These are phyloP conservation scores for Alternaria ethzedia DNA, from an alignment of 2,329 filamentous ascomycete species.

Conservation along the genomic window DNA sequence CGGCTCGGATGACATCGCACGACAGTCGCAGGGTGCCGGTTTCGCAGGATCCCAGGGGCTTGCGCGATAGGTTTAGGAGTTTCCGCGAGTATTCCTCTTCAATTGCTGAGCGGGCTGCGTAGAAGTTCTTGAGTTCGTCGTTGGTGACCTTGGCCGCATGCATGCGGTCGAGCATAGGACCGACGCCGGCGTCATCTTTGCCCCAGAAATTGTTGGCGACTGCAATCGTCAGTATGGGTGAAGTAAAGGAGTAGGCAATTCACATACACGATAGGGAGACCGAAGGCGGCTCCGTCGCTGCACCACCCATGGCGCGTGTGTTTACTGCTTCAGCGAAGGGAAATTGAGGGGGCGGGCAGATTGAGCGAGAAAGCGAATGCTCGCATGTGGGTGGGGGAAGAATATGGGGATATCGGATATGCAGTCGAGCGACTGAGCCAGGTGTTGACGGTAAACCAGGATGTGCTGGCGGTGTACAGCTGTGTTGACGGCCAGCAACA, in stretches of 20 bases:
- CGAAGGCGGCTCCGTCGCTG: conserved; percentile 65
- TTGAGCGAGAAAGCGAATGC: conserved; percentile 21
- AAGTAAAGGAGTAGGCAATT: not conserved
- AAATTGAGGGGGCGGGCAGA: conserved; percentile 12
- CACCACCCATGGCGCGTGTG: conserved; percentile 63
- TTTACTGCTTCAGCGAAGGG: conserved; percentile 33
- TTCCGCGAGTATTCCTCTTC: conserved; percentile 97
- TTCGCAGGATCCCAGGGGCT: conserved; percentile 87
- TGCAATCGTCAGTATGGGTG: conserved; percentile 51
- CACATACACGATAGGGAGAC: conserved; percentile 67
- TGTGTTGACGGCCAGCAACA: conserved; percentile 28
- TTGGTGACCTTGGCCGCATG: conserved; percentile 85
- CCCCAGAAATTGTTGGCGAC: conserved; percentile 99
- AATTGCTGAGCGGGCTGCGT: conserved; percentile 85
- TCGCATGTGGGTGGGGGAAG: conserved; percentile 21
- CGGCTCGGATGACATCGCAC: conserved; percentile 84
- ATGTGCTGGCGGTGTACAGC: conserved; percentile 19
- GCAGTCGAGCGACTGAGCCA: conserved; percentile 28
- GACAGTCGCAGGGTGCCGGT: conserved; percentile 82
- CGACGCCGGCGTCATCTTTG: conserved; percentile 95
- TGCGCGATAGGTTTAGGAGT: conserved; percentile 82
- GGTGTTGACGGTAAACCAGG: conserved; percentile 33
- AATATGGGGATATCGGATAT: conserved; percentile 24
- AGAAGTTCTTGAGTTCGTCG: conserved; percentile 92
- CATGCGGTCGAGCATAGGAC: conserved; percentile 92